Evolutionary conservation across 2,329 filamentous ascomycete species (phyloP), one percentile per base, ranked within the genome.

Genomic region (Pyrenophora teres): DNA sequence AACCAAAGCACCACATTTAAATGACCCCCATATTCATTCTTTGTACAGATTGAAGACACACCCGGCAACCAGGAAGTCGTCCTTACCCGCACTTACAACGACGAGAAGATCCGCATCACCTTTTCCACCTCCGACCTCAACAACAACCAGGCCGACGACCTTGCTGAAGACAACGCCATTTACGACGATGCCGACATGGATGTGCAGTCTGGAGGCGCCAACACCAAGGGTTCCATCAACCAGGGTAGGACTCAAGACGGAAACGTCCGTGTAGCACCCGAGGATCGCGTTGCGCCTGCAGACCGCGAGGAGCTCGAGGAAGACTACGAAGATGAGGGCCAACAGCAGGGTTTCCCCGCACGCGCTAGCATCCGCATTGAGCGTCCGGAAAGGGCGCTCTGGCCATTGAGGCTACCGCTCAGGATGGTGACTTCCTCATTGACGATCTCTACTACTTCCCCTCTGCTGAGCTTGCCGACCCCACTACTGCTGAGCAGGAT

Each of bases 361-460:
- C 87, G 88, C 63, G 82, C 97, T 58, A 91, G 88, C 76, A 86
- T 99, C 67, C 87, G 92, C 42, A 83, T 99, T 52, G 91, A 96
- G 82, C 95, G 96, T 81, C 82, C 54, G 84, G 83, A 77, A 88
- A 90, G 70, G 92, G 93, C 54, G 91, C 91, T 23, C 83, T 99
- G 59, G 87, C 89, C 76, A 86, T 99, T 65, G 91, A 96, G 75
- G 89, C 92, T 54, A 81, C 89, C 54, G 91, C 90, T 27, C 88
- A 94, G 77, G 90, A 96, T 64, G 92, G 92, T 66, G 81, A 86
- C 73, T 87, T 97, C 74, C 81, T 91, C 65, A 88, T 97, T 70
- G 90, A 97, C 73, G 93, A 94, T 78, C 84, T 97, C 68, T 92
- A 88, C 76, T 93, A 91, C 82, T 95, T 91, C 80, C 81, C 84